phyloP scores from a whole-genome alignment of 495 filamentous ascomycete species.

The Penicillium cosmopolitanum region DNA sequence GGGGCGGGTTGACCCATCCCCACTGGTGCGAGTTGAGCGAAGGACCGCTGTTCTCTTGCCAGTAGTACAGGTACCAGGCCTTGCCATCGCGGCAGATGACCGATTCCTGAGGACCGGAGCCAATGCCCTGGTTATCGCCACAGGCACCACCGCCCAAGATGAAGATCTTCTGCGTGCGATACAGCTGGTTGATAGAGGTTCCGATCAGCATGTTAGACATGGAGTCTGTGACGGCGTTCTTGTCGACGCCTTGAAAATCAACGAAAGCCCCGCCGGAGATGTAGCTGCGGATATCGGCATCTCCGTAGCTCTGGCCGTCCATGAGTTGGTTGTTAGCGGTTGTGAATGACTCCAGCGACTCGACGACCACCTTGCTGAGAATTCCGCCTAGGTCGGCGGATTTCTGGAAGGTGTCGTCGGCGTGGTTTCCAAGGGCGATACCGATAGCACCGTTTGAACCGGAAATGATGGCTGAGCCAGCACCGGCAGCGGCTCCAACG shows the following conservation, averaged over 20 bases:
- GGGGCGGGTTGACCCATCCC: slow-evolving; percentile 28
- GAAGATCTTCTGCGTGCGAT: slow-evolving; percentile 30
- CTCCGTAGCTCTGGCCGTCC: slow-evolving; percentile 25
- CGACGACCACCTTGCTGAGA: slow-evolving; percentile 24
- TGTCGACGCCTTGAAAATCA: slow-evolving; percentile 26
- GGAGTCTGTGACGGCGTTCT: slow-evolving; percentile 22
- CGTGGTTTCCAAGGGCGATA: slow-evolving; percentile 6
- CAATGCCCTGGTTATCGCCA: slow-evolving; percentile 30
- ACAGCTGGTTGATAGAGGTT: slow-evolving; percentile 27
- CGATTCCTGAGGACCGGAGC: slow-evolving; percentile 22
- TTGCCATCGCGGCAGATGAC: slow-evolving; percentile 27
- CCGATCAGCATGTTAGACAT: slow-evolving; percentile 29
- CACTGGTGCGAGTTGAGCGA: slow-evolving; percentile 28
- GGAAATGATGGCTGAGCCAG: slow-evolving; percentile 13
- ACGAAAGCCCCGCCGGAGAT: slow-evolving; percentile 27
- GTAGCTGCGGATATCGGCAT: slow-evolving; percentile 31
- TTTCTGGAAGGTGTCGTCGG: slow-evolving; percentile 29
- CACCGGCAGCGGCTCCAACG: slow-evolving; percentile 20
- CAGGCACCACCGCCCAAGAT: slow-evolving; percentile 35
- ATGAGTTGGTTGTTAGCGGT: slow-evolving; percentile 31
- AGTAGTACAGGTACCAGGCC: slow-evolving; percentile 38
- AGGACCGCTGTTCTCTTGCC: slow-evolving; percentile 25
- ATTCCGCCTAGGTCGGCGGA: slow-evolving; percentile 31
- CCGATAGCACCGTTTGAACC: slow-evolving; percentile 10
- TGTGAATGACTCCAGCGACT: slow-evolving; percentile 25